Percentiles rank a stretch among this genome's conserved stretches.
These are phyloP conservation scores for Candida boidinii DNA, from an alignment of 805 yeast genomes.

Conservation along the genomic window DNA sequence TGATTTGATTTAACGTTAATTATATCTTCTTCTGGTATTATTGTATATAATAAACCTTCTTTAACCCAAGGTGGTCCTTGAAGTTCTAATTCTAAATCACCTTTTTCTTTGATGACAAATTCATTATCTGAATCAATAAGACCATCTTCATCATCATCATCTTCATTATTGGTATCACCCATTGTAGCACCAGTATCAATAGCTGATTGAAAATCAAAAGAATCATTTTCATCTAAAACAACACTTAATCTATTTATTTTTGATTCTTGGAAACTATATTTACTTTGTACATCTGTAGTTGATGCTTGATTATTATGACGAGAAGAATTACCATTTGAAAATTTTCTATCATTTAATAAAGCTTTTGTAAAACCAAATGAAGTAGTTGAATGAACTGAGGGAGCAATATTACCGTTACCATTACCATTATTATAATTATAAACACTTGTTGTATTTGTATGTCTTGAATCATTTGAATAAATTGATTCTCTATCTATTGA, in stretches of 20 bases:
- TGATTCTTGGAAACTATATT: slow-evolving; percentile 4
- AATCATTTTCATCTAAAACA: slow-evolving; percentile 4
- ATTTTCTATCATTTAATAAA: slow-evolving; percentile 13
- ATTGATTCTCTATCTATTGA: slow-evolving; percentile 7
- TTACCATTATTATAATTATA: no score
- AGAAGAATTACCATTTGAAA: no score
- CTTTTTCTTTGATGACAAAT: slow-evolving; percentile 29
- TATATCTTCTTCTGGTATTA: slow-evolving; percentile 17
- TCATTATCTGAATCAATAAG: not conserved
- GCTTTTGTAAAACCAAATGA: slow-evolving; percentile 21
- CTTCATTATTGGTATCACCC: not conserved
- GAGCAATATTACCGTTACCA: slow-evolving; percentile 1
- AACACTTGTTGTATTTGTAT: not conserved
- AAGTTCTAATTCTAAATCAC: slow-evolving; percentile 53
- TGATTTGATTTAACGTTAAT: slow-evolving; percentile 23
- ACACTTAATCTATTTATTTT: slow-evolving; percentile 1
- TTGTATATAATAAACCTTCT: slow-evolving; percentile 51
- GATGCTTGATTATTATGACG: no score
- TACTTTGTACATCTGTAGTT: slow-evolving; percentile 12
- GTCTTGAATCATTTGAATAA: slow-evolving; percentile 1
- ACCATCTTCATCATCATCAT: not conserved
- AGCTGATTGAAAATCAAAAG: not conserved
- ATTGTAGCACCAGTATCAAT: not conserved
- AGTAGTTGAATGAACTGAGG: slow-evolving; percentile 1
- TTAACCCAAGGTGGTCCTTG: slow-evolving; percentile 74